Conservation (phyloP, 108 stramenopile genomes). For the Pseudonitzschia pungens region DNA sequence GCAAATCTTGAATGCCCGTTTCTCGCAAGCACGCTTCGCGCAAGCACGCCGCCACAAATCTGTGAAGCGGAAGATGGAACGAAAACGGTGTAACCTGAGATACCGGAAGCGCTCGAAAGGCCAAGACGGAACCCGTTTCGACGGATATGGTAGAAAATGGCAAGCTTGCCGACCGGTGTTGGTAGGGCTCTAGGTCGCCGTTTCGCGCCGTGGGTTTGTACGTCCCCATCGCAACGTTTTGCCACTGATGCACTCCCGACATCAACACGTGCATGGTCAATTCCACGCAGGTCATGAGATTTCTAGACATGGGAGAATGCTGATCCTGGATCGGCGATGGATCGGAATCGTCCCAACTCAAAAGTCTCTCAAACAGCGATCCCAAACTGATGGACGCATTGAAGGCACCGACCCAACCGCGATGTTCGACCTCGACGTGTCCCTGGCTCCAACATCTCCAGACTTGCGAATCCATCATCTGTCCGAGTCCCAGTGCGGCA, state of each 20-base stretch:
- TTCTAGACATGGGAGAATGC: slow-evolving; percentile 52
- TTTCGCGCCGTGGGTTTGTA: slow-evolving; percentile 51
- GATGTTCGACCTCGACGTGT: slow-evolving; percentile 81
- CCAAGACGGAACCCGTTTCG: slow-evolving; percentile 55
- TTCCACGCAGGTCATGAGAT: slow-evolving; percentile 64
- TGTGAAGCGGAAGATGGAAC: slow-evolving; percentile 90
- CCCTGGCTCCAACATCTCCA: slow-evolving; percentile 68
- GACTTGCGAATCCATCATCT: slow-evolving; percentile 78
- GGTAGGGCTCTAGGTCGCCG: slow-evolving; percentile 39
- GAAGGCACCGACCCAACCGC: slow-evolving; percentile 93
- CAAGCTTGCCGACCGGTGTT: slow-evolving; percentile 56
- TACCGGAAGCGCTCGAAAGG: slow-evolving; percentile 67
- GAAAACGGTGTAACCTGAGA: slow-evolving; percentile 79
- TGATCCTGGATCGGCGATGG: slow-evolving; percentile 54
- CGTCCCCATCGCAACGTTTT: slow-evolving; percentile 50
- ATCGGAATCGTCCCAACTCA: slow-evolving; percentile 71
- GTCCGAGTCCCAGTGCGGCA: slow-evolving; percentile 64
- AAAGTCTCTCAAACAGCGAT: slow-evolving; percentile 75
- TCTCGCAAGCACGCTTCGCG: slow-evolving; percentile 67
- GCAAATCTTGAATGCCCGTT: slow-evolving; percentile 26
- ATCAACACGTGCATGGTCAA: slow-evolving; percentile 60
- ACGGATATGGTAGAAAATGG: slow-evolving; percentile 75
- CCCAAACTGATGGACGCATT: slow-evolving; percentile 85
- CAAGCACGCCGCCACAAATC: slow-evolving; percentile 82
- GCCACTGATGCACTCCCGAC: slow-evolving; percentile 63